Evolutionary conservation across 306 rosid genomes (phyloP), one percentile per base, ranked within the genome.

Genomic region (Abrus precatorius): DNA sequence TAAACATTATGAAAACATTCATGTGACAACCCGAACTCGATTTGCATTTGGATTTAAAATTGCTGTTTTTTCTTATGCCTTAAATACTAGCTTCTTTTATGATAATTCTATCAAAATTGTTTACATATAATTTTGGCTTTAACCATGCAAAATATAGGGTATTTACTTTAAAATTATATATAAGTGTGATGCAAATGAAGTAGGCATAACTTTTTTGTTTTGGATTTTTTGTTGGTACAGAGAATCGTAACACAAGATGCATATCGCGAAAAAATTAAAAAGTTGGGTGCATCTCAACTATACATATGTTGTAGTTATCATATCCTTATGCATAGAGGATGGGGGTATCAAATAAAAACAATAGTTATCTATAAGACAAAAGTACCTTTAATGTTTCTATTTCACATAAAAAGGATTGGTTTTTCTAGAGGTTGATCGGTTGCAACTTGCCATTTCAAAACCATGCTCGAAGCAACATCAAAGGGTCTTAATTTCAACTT

Each of bases 401-500:
- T 28, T 50, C 67, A 67, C 75, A 49, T 69, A 72, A 63, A 72
- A 63, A 62, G 82, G 78, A 70, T 81, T 80, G 60, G 32, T n/a
- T 82, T 83, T 57, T 27, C 1, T 28, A 11, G 49, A 70, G 10
- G 77, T 62, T 63, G 49, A 87, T 84, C 86, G 81, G 76, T 55
- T 80, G 84, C 88, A 91, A 89, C 49, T 87, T 82, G 89, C 40
- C 57, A n/a, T 34, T 79, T 69, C 50, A 44, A 71, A 83, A 60
- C 72, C 75, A 44, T 53, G 38, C 63, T 75, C 38, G 12, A 77
- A 80, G 79, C 71, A 28, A 49, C 38, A 27, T 54, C 66, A 50
- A 59, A 32, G 20, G 45, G 9, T 43, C 55, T 20, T 20, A 20
- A 20, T 36, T 9, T 53, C 41, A 33, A 66, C 29, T 67, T 49